Base-by-base conservation (phyloP, 306 rosid species). In the Trifolium repens region DNA sequence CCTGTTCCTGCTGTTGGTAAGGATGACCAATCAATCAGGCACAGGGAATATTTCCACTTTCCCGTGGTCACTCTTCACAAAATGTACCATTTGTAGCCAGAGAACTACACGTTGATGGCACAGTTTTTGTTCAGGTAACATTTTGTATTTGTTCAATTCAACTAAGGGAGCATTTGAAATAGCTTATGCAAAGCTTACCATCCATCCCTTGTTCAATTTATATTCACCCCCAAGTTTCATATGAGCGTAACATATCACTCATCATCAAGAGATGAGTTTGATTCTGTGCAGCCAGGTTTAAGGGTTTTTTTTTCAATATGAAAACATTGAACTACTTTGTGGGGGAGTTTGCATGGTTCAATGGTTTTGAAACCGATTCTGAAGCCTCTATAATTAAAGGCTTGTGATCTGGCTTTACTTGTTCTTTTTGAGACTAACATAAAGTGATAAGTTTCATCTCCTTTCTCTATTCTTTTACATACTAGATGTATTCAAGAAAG, bases 61-160 rank as follows among this genome's bases (percentile, higher is more conserved):
- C 74, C 99, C 99, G 1, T 94, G 99, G 99, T 94, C 99, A 59
- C 93, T 94, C 58, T 92, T 94, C 78, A 94, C 99, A 1, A 94
- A 92, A 82, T 94, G 97, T 86, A 89, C 96, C 78, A 88, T 94
- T n/a, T 94, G 99, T 60, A 86, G 91, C 77, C 99, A 94, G 87
- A 81, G 99, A 79, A 94, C 99, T 30, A 92, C 96, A 0, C 87
- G 99, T 93, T 8, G 97, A 94, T 84, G 99, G 99, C 74, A 94
- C 99, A 63, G 99, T 94, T 76, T 94, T 94, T 80, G 97, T 94
- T 54, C 97, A 94, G 97, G 97, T 94, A 82, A 76, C 16, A 17
- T 47, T 32, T 46, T 32, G 46, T 67, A 11, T n/a, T 9, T 3
- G 35, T 57, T n/a, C n/a, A n/a, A n/a, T n/a, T n/a, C n/a, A n/a